Evolutionary conservation across 805 yeast species (phyloP), one percentile per base, ranked within the genome.

Genomic region (Isabelozyma rhagii): DNA sequence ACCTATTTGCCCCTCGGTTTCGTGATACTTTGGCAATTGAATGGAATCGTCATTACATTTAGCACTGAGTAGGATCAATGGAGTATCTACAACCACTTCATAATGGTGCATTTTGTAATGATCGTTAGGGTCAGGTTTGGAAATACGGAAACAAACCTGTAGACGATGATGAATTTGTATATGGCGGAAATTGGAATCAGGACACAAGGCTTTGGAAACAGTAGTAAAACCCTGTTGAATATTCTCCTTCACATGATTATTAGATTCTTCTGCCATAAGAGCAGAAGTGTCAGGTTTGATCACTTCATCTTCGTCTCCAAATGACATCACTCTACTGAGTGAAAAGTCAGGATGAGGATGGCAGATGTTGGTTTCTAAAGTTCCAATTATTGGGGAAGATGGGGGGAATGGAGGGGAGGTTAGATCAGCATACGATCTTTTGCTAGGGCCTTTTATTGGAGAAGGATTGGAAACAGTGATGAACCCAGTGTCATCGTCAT

Each of bases 41-140:
- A 66, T 60, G 1, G 77, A 68, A 4, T 56, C 72, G 7, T 71
- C 77, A 52, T 64, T 66, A 55, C 78, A 74, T 51, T 69, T 70
- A 0, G 78, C 61, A 54, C 77, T 72, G 45, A 74, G 59, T 50
- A 74, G 61, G 34, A 79, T 75, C 38, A 87, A 73, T 0, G 94
- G 94, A 0, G 93, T 86, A 60, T 87, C 94, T 39, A 87, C 86
- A 42, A 87, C 81, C 17, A 87, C 92, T 57, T 87, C 96, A 59
- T 84, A 87, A 62, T 87, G 92, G 57, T 85, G 90, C 69, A 82
- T 66, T 53, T 79, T 80, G 50, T 45, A 61, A 49, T 68, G 60
- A 47, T 57, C 76, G 44, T 66, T 61, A 0, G 80, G 75, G 51
- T 84, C 87, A 1, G 82, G 82, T 56, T 79, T 82, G 10, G 88